A percentile compares a stretch with the other conserved stretches of the same genome.
phyloP scores from a whole-genome alignment of 2,329 filamentous ascomycete genomes.

The Leptographium flavum region DNA sequence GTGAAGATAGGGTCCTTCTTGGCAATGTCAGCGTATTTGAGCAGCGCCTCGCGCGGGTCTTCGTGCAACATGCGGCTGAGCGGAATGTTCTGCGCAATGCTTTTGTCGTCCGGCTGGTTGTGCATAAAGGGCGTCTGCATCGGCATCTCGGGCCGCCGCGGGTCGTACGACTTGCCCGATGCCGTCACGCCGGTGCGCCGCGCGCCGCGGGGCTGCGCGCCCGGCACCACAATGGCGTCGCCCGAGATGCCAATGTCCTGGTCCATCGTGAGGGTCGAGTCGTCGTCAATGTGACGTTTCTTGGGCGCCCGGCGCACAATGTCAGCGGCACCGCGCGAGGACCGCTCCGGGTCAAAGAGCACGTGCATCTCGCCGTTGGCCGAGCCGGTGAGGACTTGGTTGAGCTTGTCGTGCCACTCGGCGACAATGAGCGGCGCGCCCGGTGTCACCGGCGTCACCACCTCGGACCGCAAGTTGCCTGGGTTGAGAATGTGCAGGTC shows the following conservation, averaged over 20 bases:
- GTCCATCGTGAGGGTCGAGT: constrained; percentile 75
- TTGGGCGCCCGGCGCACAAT: constrained; percentile 92
- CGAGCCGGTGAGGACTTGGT: constrained; percentile 90
- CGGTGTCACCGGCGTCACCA: constrained; percentile 78
- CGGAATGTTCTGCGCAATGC: constrained; percentile 78
- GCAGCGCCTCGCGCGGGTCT: constrained; percentile 80
- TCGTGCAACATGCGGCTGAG: constrained; percentile 90
- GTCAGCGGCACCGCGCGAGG: constrained; percentile 65
- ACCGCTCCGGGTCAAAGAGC: constrained; percentile 79
- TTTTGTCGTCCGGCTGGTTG: constrained; percentile 75
- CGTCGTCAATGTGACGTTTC: constrained; percentile 88
- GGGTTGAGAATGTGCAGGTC: constrained; percentile 88
- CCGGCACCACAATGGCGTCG: constrained; percentile 63
- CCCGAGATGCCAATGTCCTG: constrained; percentile 67
- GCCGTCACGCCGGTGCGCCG: constrained; percentile 58
- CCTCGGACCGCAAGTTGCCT: constrained; percentile 72
- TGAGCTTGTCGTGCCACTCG: constrained; percentile 85
- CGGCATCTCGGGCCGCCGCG: constrained; percentile 72
- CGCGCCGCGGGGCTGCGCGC: constrained; percentile 32
- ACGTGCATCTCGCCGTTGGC: constrained; percentile 82
- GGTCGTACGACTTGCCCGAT: constrained; percentile 63
- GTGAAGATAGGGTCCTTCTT: constrained; percentile 92
- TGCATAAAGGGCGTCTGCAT: constrained; percentile 81
- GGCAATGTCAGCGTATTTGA: constrained; percentile 90
- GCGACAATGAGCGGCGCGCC: constrained; percentile 71